Evolutionary conservation across 83 land plant species (phyloP).

Genomic region (Diphasiastrum complanatum): DNA sequence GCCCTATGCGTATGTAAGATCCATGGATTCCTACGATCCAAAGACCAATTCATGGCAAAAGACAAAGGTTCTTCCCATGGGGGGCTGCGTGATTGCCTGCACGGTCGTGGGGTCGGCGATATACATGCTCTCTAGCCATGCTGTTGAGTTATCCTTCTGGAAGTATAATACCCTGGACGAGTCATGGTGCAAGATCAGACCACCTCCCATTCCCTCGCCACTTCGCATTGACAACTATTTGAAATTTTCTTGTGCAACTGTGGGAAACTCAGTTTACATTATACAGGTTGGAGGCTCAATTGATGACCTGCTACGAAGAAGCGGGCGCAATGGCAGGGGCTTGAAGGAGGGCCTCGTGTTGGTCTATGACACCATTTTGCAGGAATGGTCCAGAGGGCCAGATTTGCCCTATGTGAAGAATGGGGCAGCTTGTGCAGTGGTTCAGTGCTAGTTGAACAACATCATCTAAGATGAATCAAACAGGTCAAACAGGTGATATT

Average conservation of each 20-base stretch:
- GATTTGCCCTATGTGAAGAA: constrained; percentile 59
- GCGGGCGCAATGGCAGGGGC: constrained; percentile 44
- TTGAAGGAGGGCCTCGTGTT: constrained; percentile 57
- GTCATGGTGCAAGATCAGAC: constrained; percentile 51
- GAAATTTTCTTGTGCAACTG: constrained; percentile 58
- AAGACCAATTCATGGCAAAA: constrained; percentile 54
- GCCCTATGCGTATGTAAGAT: constrained; percentile 67
- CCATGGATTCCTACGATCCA: constrained; percentile 75
- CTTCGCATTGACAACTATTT: constrained; percentile 55
- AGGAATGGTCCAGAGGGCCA: constrained; percentile 71
- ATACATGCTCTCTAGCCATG: constrained; percentile 83
- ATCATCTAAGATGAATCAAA: no score
- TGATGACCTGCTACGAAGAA: constrained; percentile 55
- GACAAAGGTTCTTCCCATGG: constrained; percentile 56
- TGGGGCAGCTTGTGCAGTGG: constrained; percentile 69
- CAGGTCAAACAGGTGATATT: no score
- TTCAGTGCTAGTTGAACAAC: no score
- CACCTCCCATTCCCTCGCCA: constrained; percentile 71
- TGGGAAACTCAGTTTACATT: constrained; percentile 56
- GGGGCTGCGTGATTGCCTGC: constrained; percentile 94
- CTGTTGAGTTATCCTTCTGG: constrained; percentile 92
- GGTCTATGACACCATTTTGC: constrained; percentile 52
- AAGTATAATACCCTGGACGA: constrained; percentile 55
- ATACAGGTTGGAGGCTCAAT: constrained; percentile 58
- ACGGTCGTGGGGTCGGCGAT: constrained; percentile 56